phyloP scores from a whole-genome alignment of 1,284 basidiomycete species.

The Crepidotus sp. region DNA sequence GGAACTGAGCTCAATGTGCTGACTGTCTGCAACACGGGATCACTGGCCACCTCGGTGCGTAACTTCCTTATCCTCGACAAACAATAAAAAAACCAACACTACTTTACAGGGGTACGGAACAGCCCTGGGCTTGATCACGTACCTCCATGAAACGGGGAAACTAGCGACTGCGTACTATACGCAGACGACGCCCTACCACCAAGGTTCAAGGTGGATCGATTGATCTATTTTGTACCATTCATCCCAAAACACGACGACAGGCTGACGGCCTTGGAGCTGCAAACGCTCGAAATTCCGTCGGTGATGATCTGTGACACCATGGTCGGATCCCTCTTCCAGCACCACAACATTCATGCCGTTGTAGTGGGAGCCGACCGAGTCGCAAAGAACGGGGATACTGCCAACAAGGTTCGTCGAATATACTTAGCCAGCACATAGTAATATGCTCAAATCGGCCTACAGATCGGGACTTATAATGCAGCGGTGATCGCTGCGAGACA shows the following conservation, averaged over 20 bases:
- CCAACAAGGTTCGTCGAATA: constrained; percentile 65
- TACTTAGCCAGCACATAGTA: not conserved
- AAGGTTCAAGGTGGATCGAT: constrained; percentile 59
- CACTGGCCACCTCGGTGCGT: constrained; percentile 81
- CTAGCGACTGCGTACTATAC: constrained; percentile 81
- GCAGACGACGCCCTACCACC: constrained; percentile 89
- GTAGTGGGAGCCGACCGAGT: constrained; percentile 82
- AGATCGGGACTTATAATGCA: constrained; percentile 89
- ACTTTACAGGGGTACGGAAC: constrained; percentile 78
- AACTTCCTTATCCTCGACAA: constrained; percentile 5
- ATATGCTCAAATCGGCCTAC: not conserved
- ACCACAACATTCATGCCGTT: constrained; percentile 79
- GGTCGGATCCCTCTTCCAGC: constrained; percentile 88
- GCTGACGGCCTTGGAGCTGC: constrained; percentile 81
- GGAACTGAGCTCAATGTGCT: constrained; percentile 63
- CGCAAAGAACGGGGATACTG: constrained; percentile 86
- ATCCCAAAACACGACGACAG: constrained; percentile 29
- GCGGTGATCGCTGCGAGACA: constrained; percentile 81
- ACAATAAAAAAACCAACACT: constrained; percentile 3
- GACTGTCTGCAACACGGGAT: constrained; percentile 95
- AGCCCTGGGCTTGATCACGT: constrained; percentile 86
- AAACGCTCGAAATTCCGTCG: constrained; percentile 71
- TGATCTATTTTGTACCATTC: constrained; percentile 1
- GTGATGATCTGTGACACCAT: constrained; percentile 96
- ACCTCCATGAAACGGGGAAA: constrained; percentile 69